phyloP scores from a whole-genome alignment of 176 grass and related monocot species.

The Chloris gayana region DNA sequence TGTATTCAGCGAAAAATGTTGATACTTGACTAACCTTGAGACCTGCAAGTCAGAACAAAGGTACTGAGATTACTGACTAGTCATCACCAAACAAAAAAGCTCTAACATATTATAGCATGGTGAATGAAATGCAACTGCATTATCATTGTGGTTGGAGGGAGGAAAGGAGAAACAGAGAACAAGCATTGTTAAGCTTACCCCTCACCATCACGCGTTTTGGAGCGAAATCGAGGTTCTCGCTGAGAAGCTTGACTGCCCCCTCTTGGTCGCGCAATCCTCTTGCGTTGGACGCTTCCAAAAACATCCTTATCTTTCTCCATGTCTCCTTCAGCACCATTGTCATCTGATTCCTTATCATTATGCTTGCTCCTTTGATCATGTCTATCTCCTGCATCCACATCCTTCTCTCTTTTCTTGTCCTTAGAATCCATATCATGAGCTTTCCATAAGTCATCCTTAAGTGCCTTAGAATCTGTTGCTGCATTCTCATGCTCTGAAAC shows the following conservation, averaged over 20 bases:
- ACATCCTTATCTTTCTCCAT: constrained; percentile 82
- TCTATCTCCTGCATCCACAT: constrained; percentile 60
- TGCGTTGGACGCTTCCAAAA: constrained; percentile 67
- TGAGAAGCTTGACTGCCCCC: constrained; percentile 66
- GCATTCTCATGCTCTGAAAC: constrained; percentile 56
- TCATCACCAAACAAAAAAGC: constrained; percentile 29
- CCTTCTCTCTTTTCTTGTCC: constrained; percentile 72
- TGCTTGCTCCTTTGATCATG: constrained; percentile 59
- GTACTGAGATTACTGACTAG: constrained; percentile 8
- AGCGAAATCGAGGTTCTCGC: constrained; percentile 66
- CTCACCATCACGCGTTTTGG: constrained; percentile 69
- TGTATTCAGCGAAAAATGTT: constrained; percentile 30
- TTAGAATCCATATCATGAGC: constrained; percentile 53
- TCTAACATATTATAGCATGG: constrained; percentile 8
- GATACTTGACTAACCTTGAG: constrained; percentile 77
- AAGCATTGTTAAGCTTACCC: constrained; percentile 56
- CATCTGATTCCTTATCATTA: constrained; percentile 76
- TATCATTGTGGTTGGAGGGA: constrained; percentile 19
- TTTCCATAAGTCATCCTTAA: constrained; percentile 72
- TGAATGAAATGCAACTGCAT: not conserved
- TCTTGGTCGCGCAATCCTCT: constrained; percentile 60
- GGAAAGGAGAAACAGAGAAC: constrained; percentile 13
- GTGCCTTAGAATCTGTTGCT: constrained; percentile 50
- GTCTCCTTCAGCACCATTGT: constrained; percentile 64
- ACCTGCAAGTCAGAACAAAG: constrained; percentile 61